A percentile compares a stretch with the other conserved stretches of the same genome.
These are phyloP conservation scores for Fusarium subtropicale DNA, from an alignment of 2,329 filamentous ascomycete genomes.

Conservation along the genomic window DNA sequence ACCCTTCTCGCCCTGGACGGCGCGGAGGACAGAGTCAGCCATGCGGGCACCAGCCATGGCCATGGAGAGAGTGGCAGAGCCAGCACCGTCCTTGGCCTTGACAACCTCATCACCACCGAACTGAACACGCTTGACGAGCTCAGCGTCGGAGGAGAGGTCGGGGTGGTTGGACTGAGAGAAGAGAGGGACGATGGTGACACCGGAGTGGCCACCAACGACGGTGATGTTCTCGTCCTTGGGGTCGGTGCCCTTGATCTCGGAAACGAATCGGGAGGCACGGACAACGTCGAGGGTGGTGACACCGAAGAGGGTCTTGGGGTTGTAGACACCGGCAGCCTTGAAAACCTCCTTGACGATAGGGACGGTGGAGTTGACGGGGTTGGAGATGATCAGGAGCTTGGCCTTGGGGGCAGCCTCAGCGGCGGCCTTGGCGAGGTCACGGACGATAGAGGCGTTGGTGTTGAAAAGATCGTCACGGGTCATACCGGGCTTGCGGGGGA, in stretches of 20 bases:
- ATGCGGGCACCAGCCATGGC: slow-evolving; percentile 89
- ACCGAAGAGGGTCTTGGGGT: slow-evolving; percentile 99
- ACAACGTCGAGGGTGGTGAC: slow-evolving; percentile 99
- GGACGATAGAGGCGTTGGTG: slow-evolving; percentile 99
- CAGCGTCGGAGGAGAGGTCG: slow-evolving; percentile 80
- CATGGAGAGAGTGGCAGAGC: slow-evolving; percentile 98
- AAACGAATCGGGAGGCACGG: slow-evolving; percentile 97
- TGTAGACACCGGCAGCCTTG: slow-evolving; percentile 96
- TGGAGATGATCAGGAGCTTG: slow-evolving; percentile 97
- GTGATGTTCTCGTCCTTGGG: slow-evolving; percentile 93
- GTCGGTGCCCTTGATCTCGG: slow-evolving; percentile 90
- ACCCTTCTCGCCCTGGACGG: slow-evolving; percentile 91
- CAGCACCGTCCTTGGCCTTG: slow-evolving; percentile 97
- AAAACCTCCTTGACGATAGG: slow-evolving; percentile 97
- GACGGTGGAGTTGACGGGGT: slow-evolving; percentile 99
- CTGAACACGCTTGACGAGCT: slow-evolving; percentile 93
- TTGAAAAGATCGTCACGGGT: slow-evolving; percentile 99
- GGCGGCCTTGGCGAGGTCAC: slow-evolving; percentile 94
- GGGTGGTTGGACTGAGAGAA: slow-evolving; percentile 94
- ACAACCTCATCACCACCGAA: slow-evolving; percentile 99
- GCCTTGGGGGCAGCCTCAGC: slow-evolving; percentile 90
- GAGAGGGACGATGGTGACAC: slow-evolving; percentile 97
- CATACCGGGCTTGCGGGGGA: slow-evolving; percentile 99
- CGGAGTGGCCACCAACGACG: slow-evolving; percentile 96
- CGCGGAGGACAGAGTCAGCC: slow-evolving; percentile 93